These are phyloP conservation scores for Rutstroemia sp. DNA, from an alignment of 2,329 filamentous ascomycete genomes.

Conservation along the genomic window DNA sequence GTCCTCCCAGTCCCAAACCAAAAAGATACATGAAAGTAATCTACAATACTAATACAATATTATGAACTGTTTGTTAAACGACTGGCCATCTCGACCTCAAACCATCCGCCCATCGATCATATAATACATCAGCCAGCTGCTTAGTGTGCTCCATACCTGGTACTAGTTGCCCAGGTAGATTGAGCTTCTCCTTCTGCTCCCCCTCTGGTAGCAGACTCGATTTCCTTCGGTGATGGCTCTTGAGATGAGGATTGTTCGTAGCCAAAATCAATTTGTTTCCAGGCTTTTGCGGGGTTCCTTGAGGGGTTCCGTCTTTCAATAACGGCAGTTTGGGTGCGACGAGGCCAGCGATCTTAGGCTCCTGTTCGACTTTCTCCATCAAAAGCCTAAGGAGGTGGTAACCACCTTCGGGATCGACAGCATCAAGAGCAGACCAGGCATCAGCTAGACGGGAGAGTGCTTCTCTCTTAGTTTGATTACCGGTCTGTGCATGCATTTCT, in stretches of 20 bases:
- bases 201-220: slow-evolving; percentile 39
- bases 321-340: slow-evolving; percentile 28
- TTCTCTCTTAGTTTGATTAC: slow-evolving; percentile 64
- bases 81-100: slow-evolving; percentile 62
- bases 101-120: slow-evolving; percentile 82
- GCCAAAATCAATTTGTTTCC: slow-evolving; percentile 62
- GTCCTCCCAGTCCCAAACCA: background rate
- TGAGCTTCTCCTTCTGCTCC: slow-evolving; percentile 38
- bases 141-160: slow-evolving; percentile 89
- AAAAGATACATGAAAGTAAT: background rate
- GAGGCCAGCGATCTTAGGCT: slow-evolving; percentile 51
- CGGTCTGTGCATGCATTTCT: slow-evolving; percentile 78
- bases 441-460: slow-evolving; percentile 77
- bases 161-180: slow-evolving; percentile 48
- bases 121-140: slow-evolving; percentile 82
- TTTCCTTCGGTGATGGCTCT: slow-evolving; percentile 60
- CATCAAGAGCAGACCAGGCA: slow-evolving; percentile 77
- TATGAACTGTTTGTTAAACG: slow-evolving; percentile 13
- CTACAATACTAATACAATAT: slow-evolving; percentile 1
- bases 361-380: slow-evolving; percentile 63
- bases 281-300: slow-evolving; percentile 34
- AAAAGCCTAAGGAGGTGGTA: slow-evolving; percentile 77
- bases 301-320: slow-evolving; percentile 51
- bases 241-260: slow-evolving; percentile 78
- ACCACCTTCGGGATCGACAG: slow-evolving; percentile 82